Evolutionary conservation across 495 filamentous ascomycete species (phyloP).

Genomic region (Neurospora intermedia): DNA sequence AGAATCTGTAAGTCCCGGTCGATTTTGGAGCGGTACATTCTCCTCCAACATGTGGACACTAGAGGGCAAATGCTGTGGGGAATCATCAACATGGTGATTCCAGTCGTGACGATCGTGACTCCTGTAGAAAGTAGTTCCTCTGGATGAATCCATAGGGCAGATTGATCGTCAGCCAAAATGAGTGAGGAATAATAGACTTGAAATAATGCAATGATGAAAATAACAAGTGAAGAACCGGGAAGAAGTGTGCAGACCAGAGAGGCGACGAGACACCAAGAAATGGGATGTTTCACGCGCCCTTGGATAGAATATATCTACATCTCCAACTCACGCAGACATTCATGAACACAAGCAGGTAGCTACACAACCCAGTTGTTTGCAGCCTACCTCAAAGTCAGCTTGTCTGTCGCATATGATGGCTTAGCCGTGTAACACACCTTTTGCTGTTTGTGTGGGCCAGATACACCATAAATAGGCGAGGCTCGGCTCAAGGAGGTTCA

Average conservation of each 20-base stretch:
- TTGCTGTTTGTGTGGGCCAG: neutral
- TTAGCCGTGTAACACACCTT: neutral
- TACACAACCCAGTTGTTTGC: neutral
- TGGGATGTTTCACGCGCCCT: neutral
- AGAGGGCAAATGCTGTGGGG: neutral
- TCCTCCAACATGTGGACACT: neutral
- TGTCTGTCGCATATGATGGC: neutral
- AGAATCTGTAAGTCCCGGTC: neutral
- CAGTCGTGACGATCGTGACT: neutral
- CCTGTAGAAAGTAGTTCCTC: neutral
- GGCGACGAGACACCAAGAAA: neutral
- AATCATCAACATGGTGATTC: neutral
- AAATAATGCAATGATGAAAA: neutral
- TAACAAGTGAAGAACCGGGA: neutral
- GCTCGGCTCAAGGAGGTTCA: neutral
- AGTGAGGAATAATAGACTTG: neutral
- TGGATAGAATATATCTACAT: neutral
- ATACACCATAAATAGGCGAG: neutral
- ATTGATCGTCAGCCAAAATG: neutral
- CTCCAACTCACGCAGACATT: neutral
- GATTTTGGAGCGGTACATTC: neutral
- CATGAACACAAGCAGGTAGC: neutral
- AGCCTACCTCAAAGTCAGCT: neutral
- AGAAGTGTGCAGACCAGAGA: neutral
- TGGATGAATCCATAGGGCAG: neutral